A percentile compares a stretch with the other conserved stretches of the same genome.
These are phyloP conservation scores for Paramecium caudatum DNA, from an alignment of 73 alveolate genomes.

Conservation along the genomic window DNA sequence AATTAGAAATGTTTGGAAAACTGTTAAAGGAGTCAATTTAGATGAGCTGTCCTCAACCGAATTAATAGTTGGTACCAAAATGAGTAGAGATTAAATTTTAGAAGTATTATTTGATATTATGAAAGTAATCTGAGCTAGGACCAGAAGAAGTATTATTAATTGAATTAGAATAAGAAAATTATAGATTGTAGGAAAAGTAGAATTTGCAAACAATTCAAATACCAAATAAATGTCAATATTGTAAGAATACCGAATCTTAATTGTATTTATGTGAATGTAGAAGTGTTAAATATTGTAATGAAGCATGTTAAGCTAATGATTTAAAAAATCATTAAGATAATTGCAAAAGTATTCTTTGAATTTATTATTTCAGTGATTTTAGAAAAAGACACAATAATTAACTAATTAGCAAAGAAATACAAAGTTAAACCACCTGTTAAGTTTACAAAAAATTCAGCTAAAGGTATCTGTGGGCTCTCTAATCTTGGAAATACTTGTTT, in stretches of 20 bases:
- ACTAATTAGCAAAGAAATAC: constrained; percentile 52
- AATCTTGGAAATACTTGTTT: constrained; percentile 99
- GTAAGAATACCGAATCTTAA: constrained; percentile 63
- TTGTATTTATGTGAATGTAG: constrained; percentile 73
- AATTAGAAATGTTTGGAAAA: constrained; percentile 79
- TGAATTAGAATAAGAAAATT: constrained; percentile 73
- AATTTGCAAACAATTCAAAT: neutral
- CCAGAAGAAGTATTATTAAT: constrained; percentile 77
- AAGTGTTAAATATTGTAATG: constrained; percentile 77
- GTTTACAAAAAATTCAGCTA: neutral
- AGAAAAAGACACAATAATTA: neutral
- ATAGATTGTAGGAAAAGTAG: neutral
- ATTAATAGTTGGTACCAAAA: constrained; percentile 53
- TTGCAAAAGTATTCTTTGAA: constrained; percentile 32
- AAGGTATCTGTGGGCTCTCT: constrained; percentile 92
- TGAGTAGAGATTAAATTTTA: constrained; percentile 32
- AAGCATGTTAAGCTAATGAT: constrained; percentile 63
- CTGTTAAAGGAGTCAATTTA: constrained; percentile 25
- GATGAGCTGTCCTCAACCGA: constrained; percentile 46
- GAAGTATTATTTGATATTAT: constrained; percentile 13
- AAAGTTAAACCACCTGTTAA: constrained; percentile 78
- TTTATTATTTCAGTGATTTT: neutral
- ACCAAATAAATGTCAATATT: constrained; percentile 24
- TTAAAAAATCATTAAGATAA: constrained; percentile 66
- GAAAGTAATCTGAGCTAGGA: constrained; percentile 79